phyloP scores from a whole-genome alignment of 306 rosid genomes.

The Rosa lucieae region DNA sequence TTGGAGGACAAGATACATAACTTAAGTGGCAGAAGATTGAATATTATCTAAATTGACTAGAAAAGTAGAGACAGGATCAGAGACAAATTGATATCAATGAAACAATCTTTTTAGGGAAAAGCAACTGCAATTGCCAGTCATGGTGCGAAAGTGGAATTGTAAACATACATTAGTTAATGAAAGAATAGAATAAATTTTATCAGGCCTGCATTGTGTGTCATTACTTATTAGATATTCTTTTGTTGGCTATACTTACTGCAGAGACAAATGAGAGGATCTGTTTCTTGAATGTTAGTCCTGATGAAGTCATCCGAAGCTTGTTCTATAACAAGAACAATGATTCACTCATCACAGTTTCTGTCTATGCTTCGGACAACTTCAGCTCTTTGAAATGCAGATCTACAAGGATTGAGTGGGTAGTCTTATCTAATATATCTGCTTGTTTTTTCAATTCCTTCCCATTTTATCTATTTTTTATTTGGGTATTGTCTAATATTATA shows the following conservation, averaged over 20 bases:
- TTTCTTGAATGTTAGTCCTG: constrained; percentile 68
- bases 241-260: constrained; percentile 38
- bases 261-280: constrained; percentile 72
- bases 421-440: not conserved
- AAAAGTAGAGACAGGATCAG: not conserved
- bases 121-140: not conserved
- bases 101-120: not conserved
- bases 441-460: not conserved
- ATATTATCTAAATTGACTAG: not conserved
- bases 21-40: not conserved
- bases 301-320: constrained; percentile 81
- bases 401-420: constrained; percentile 75
- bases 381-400: constrained; percentile 85
- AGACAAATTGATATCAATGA: not conserved
- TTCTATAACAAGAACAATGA: constrained; percentile 84
- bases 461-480: constrained; percentile 12
- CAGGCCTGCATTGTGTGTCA: not conserved
- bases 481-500: constrained; percentile 23
- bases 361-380: constrained; percentile 82
- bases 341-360: constrained; percentile 79
- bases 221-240: not conserved
- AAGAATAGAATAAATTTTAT: not conserved
- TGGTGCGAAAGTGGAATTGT: not conserved
- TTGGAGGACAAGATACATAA: not conserved
- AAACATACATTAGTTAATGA: not conserved